Conservation (phyloP, 129 eudicot species). For the Lactuca sativa region DNA sequence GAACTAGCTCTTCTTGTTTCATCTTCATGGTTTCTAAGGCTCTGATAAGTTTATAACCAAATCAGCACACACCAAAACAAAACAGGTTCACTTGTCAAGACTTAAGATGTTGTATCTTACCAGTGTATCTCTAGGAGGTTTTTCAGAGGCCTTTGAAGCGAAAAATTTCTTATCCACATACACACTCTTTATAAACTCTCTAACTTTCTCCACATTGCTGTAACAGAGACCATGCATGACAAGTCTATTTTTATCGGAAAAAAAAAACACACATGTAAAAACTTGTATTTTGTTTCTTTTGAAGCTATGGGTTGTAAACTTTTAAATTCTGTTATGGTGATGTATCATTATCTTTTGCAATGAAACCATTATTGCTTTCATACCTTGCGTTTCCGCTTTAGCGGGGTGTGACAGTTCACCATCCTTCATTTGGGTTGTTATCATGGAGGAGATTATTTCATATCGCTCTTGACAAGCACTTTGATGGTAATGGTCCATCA, state of each 20-base stretch:
- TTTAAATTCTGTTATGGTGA: too few relatives aligned
- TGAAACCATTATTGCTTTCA: too few relatives aligned
- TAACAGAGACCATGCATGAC: constrained; percentile 18
- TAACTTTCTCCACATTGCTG: constrained; percentile 85
- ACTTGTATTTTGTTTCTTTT: too few relatives aligned
- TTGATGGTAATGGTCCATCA: too few relatives aligned
- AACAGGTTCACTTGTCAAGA: background rate
- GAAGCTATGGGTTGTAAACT: too few relatives aligned
- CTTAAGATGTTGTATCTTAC: constrained; percentile 28
- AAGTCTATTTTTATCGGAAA: background rate
- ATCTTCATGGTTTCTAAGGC: constrained; percentile 52
- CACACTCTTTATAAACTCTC: constrained; percentile 80
- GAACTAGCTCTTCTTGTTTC: constrained; percentile 96
- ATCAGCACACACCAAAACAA: constrained; percentile 23
- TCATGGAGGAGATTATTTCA: too few relatives aligned
- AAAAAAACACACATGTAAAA: too few relatives aligned
- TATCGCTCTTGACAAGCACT: too few relatives aligned
- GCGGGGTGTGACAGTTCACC: too few relatives aligned
- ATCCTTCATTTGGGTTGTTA: too few relatives aligned
- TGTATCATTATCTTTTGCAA: too few relatives aligned
- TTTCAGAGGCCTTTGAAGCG: constrained; percentile 58
- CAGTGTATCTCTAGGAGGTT: constrained; percentile 83
- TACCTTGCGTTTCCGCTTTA: too few relatives aligned
- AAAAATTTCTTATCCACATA: constrained; percentile 75
- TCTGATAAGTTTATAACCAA: constrained; percentile 46